Base-by-base conservation (phyloP, 495 filamentous ascomycete species). In the Penicillium argentinense region DNA sequence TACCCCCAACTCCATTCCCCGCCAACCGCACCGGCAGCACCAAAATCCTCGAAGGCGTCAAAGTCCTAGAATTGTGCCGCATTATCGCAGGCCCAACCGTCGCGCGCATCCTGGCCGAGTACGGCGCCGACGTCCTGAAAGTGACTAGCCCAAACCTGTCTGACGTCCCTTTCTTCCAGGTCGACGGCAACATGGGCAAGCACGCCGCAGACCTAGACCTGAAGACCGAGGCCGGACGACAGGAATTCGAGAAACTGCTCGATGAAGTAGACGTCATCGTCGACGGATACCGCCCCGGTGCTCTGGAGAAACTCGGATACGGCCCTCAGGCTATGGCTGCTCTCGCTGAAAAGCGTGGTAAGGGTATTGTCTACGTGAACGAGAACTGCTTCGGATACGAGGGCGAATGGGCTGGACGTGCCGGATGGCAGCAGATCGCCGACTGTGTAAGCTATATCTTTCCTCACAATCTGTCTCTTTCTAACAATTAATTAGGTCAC, bases 161-260 rank as follows among this genome's bases (percentile, higher is more conserved):
- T 11, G 86, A 90, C 46, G 86, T 90, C 8, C 85, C 86, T 0
- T 88, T 88, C 71, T 90, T 88, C 72, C 86, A 88, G 60, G 82
- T 90, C 8, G 86, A 89, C 52, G 83, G 83, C 32, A 89, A 91
- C 63, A 80, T 83, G 56, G 84, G 86, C 45, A 89, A 89, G 60
- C 73, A 73, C 38, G 67, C 75, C 14, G 67, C 73, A 5, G 72
- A 76, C 38, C 66, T 89, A 11, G 77, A 89, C 49, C 71, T 89
- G 16, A 80, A 80, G 45, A 68, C 58, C 46, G 56, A 71, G 1
- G 62, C 68, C 24, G 82, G 80, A 46, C 70, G 79, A 1, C 57
- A 62, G 18, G 56, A 65, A n/a, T 86, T 90, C 49, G 76, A 80
- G 32, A 68, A 69, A 27, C 76, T 87, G 6, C 62, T 86, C 8